These are phyloP conservation scores for Skeletonema menzelii DNA, from an alignment of 108 stramenopile species.

Conservation along the genomic window DNA sequence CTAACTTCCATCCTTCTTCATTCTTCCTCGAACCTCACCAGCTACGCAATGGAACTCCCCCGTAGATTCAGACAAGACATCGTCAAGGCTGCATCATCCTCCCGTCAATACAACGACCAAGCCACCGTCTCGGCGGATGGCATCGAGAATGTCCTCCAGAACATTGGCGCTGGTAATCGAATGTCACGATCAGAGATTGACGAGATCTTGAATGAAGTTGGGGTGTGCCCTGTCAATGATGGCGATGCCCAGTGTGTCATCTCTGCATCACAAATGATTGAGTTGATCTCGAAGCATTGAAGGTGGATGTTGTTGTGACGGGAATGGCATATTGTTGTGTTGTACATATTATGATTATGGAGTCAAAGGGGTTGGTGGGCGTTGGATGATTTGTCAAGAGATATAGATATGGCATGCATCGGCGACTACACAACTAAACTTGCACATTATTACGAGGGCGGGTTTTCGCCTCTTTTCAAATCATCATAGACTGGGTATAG, in stretches of 20 bases:
- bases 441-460: not conserved
- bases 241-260: constrained; percentile 11
- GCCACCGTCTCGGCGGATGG: constrained; percentile 39
- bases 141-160: constrained; percentile 45
- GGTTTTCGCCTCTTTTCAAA: not conserved
- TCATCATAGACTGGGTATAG: not conserved
- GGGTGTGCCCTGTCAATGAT: constrained; percentile 1
- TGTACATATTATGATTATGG: not conserved
- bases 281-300: constrained; percentile 16
- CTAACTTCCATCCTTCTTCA: not conserved
- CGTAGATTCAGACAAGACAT: constrained; percentile 60
- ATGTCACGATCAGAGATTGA: constrained; percentile 50
- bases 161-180: constrained; percentile 46
- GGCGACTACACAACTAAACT: not conserved
- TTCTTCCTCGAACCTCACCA: constrained; percentile 2
- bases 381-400: not conserved
- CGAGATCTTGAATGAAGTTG: constrained; percentile 48
- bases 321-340: not conserved
- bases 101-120: constrained; percentile 1
- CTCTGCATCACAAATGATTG: constrained; percentile 18
- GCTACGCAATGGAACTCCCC: constrained; percentile 53
- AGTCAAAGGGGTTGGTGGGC: not conserved
- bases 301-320: not conserved
- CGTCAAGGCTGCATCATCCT: constrained; percentile 39
- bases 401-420: not conserved